Base-by-base conservation (phyloP, 2,329 filamentous ascomycete genomes). In the Calonectria pseudoturangicola region DNA sequence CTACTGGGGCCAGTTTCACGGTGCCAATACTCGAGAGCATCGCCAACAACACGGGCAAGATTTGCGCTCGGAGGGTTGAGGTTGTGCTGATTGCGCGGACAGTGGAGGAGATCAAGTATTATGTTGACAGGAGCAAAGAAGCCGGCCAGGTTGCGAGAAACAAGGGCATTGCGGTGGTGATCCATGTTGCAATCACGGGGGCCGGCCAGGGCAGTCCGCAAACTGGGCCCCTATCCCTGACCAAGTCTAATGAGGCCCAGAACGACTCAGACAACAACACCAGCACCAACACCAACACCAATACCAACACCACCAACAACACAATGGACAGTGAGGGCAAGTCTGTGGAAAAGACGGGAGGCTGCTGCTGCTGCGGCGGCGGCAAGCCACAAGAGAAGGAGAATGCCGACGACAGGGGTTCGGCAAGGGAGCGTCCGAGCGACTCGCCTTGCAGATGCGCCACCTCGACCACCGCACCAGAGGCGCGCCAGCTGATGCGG, bases 1-100 rank as follows among this genome's bases (percentile, higher is more conserved):
- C 90, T 0, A 92, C 91, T 0, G 91, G 91, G n/a, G 88, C 90
- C 1, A 92, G 90, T 4, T 92, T 90, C 68, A 90, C 89, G 1
- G 81, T 92, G 7, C 90, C 90, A 0, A 89, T 92, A 3, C 83
- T 92, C 0, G 90, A 92, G 75, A 87, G 86, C 73, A 83, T 91
- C 2, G 84, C 90, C 1, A 84, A 85, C 39, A 80, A 83, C 0
- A 82, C 82, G 12, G 75, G 71, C 2, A 82, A 82, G 2, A 86
- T 85, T 13, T 92, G 90, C 75, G 87, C 86, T 9, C 87, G 86
- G 68, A 83, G 89, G 28, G 83, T 92, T 10, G 87, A 91, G 27
- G 88, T 92, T 27, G 80, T 91, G 2, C 78, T 92, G 4, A 80
- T 89, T 3, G 88, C 90, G 2, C 86, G 83, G 54, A 87, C 88